A percentile compares a stretch with the other conserved stretches of the same genome.
Conservation (phyloP, 2,329 filamentous ascomycete genomes). For the Ceratocystis cacaofunesta region DNA sequence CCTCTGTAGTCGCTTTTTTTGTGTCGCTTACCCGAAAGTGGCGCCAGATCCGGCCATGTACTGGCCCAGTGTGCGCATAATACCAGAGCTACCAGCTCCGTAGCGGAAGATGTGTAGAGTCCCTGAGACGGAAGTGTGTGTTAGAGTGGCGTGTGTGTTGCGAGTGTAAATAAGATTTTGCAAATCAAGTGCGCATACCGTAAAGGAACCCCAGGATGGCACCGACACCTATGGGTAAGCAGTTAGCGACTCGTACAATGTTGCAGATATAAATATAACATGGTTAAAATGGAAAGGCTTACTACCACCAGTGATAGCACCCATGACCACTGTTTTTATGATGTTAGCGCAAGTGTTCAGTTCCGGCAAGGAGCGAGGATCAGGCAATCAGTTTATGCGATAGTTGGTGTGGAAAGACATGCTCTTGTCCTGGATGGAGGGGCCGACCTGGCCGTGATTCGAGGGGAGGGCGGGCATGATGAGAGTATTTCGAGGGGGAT, state of each 20-base stretch:
- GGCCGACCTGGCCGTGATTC: constrained; percentile 23
- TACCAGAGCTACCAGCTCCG: constrained; percentile 81
- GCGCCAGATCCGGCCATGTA: constrained; percentile 93
- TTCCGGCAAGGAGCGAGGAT: not conserved
- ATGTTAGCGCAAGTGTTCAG: constrained; percentile 7
- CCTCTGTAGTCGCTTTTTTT: not conserved
- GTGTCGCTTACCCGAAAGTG: constrained; percentile 64
- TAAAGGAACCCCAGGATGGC: constrained; percentile 97
- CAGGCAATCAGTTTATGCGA: too few relatives aligned
- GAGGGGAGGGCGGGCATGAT: constrained; percentile 30
- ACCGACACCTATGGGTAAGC: constrained; percentile 60
- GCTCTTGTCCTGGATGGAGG: constrained; percentile 36
- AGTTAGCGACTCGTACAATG: not conserved
- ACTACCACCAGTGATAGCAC: constrained; percentile 97
- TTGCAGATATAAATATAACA: not conserved
- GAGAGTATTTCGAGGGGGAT: not conserved
- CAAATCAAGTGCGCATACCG: constrained; percentile 38
- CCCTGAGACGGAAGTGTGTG: constrained; percentile 35
- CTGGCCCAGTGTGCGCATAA: constrained; percentile 86
- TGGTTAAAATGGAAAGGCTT: constrained; percentile 30
- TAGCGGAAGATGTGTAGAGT: constrained; percentile 91
- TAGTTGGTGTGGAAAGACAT: constrained; percentile 18
- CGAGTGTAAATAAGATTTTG: not conserved
- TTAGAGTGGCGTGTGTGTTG: constrained; percentile 17
- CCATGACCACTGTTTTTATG: constrained; percentile 71